phyloP scores from a whole-genome alignment of 768 basidiomycete species.

The Termitomyces sp. region DNA sequence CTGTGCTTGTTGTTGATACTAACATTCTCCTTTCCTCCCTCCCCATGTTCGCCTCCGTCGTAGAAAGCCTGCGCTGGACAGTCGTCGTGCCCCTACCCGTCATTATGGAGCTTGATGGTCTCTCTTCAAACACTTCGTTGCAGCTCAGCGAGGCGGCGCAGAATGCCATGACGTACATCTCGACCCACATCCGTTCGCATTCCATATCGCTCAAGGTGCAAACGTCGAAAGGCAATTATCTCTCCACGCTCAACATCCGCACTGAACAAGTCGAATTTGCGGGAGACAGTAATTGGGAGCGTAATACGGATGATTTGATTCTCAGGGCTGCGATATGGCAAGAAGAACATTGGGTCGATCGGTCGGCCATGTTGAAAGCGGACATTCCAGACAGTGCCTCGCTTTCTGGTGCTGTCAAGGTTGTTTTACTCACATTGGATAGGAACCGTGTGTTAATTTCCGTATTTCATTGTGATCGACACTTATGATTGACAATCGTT shows the following conservation, averaged over 20 bases:
- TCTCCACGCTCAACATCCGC: constrained; percentile 76
- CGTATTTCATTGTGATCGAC: constrained; percentile 1
- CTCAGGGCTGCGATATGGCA: constrained; percentile 93
- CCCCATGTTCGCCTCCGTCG: constrained; percentile 62
- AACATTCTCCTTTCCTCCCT: constrained; percentile 91
- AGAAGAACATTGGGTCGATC: constrained; percentile 87
- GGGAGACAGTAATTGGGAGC: constrained; percentile 41
- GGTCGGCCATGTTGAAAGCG: constrained; percentile 65
- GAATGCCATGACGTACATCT: constrained; percentile 71
- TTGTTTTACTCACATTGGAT: constrained; percentile 87
- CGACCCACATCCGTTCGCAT: constrained; percentile 71
- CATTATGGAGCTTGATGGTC: constrained; percentile 96
- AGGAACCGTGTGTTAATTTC: constrained; percentile 68
- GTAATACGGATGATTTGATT: constrained; percentile 94
- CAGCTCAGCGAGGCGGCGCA: constrained; percentile 74
- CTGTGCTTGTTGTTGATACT: constrained; percentile 89
- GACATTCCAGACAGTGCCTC: constrained; percentile 31
- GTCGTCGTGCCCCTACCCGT: constrained; percentile 91
- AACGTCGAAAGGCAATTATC: constrained; percentile 93
- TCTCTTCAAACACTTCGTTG: constrained; percentile 53
- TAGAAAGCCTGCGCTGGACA: constrained; percentile 84
- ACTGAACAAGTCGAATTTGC: constrained; percentile 81
- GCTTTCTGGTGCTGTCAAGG: constrained; percentile 58
- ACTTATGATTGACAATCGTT: constrained; percentile 1
- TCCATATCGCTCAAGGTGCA: constrained; percentile 84